These are phyloP conservation scores for Yarrowia bubula DNA, from an alignment of 805 yeast genomes.

Conservation along the genomic window DNA sequence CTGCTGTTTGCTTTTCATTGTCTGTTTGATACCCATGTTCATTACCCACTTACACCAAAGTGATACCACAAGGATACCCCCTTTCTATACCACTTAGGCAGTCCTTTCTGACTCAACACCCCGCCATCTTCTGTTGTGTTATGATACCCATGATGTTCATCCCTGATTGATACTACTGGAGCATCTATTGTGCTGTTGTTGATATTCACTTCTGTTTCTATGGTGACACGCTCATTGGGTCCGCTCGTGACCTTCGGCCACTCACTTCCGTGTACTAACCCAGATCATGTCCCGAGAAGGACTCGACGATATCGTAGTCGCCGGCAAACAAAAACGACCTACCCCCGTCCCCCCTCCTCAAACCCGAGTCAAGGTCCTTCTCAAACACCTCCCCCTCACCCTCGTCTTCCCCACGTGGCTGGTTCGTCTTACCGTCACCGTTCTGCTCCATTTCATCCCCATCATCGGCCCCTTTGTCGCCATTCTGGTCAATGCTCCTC, in stretches of 20 bases:
- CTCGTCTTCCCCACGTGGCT: constrained; percentile 46
- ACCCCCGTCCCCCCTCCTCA: constrained; percentile 34
- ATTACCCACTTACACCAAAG: background rate
- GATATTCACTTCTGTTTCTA: too few species aligned
- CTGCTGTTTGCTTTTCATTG: too few species aligned
- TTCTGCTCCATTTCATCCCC: constrained; percentile 52
- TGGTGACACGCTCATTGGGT: too few species aligned
- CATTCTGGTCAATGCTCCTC: constrained; percentile 52
- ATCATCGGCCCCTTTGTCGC: constrained; percentile 57
- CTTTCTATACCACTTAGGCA: too few species aligned
- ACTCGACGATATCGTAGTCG: constrained; percentile 46
- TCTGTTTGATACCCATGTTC: too few species aligned
- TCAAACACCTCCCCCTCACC: constrained; percentile 42
- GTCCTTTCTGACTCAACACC: too few species aligned
- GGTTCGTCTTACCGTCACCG: constrained; percentile 40
- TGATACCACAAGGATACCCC: background rate
- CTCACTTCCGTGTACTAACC: background rate
- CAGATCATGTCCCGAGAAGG: constrained; percentile 45
- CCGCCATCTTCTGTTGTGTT: too few species aligned
- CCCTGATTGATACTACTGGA: background rate
- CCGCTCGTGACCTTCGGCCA: too few species aligned
- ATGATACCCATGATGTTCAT: too few species aligned
- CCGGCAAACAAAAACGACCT: constrained; percentile 41
- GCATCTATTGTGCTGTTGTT: too few species aligned
- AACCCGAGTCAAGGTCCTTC: constrained; percentile 36